phyloP scores from a whole-genome alignment of 306 rosid genomes.

The Pyrus bretschneideri region DNA sequence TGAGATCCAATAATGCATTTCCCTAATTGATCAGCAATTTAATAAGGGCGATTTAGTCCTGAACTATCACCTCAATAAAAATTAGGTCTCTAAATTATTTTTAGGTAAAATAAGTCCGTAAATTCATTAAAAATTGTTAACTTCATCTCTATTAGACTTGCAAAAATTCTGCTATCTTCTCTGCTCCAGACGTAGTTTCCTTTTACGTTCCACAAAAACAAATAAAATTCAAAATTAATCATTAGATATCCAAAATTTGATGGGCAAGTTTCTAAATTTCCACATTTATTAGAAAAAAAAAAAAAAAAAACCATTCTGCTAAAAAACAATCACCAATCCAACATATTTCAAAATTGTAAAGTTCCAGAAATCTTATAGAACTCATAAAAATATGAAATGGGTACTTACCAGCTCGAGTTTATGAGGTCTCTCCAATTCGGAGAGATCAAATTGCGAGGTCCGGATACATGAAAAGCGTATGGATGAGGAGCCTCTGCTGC shows the following conservation, averaged over 20 bases:
- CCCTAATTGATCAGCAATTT: background rate
- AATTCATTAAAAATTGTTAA: too few relatives aligned
- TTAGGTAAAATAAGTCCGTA: too few relatives aligned
- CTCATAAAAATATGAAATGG: slow-evolving; percentile 13
- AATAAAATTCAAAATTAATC: background rate
- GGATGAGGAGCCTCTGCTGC: slow-evolving; percentile 50
- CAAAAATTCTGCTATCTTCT: background rate
- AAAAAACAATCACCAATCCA: background rate
- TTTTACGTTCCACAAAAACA: background rate
- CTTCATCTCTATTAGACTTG: background rate
- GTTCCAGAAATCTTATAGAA: background rate
- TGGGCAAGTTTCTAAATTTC: background rate
- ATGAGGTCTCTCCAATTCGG: slow-evolving; percentile 88
- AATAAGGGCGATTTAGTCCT: too few relatives aligned
- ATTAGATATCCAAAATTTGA: background rate
- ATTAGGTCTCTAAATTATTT: too few relatives aligned
- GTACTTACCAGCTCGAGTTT: slow-evolving; percentile 69
- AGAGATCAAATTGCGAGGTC: slow-evolving; percentile 67
- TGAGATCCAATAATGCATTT: background rate
- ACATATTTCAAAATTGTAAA: background rate
- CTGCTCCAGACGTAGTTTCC: background rate
- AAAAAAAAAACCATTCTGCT: slow-evolving; percentile 14
- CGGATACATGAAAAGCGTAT: slow-evolving; percentile 82
- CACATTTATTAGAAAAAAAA: background rate
- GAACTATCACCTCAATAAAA: too few relatives aligned